Conservation (phyloP, 2,329 filamentous ascomycete species). For the Conoideocrella luteorostrata region DNA sequence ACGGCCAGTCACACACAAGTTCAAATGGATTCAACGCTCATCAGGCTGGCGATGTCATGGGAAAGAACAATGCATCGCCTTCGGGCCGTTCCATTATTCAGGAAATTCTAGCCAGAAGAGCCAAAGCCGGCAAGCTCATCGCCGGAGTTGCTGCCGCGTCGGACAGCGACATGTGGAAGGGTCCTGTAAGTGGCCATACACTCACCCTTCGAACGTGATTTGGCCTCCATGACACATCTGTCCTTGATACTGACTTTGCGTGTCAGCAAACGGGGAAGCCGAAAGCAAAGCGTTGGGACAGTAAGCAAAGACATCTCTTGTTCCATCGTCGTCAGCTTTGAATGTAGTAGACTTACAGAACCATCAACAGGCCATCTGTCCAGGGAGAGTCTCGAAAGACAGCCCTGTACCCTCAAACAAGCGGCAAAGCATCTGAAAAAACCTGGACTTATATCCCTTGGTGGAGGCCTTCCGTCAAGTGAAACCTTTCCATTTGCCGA, state of each 20-base stretch:
- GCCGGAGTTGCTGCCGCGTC: slow-evolving; percentile 71
- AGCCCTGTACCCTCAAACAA: slow-evolving; percentile 71
- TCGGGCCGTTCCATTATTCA: slow-evolving; percentile 20
- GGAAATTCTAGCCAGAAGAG: slow-evolving; percentile 38
- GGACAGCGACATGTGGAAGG: slow-evolving; percentile 79
- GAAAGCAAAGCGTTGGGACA: slow-evolving; percentile 75
- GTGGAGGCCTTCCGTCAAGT: slow-evolving; percentile 80
- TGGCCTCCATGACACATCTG: too few relatives aligned
- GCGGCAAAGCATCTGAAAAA: slow-evolving; percentile 74
- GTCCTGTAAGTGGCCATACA: slow-evolving; percentile 43
- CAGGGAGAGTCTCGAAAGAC: slow-evolving; percentile 51
- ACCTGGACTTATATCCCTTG: slow-evolving; percentile 83
- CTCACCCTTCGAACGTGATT: too few relatives aligned
- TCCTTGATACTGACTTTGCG: not conserved
- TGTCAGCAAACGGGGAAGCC: slow-evolving; percentile 50
- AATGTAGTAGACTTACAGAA: not conserved
- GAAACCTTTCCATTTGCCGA: slow-evolving; percentile 90
- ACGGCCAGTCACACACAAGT: slow-evolving; percentile 10
- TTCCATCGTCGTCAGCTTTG: not conserved
- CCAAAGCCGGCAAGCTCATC: slow-evolving; percentile 64
- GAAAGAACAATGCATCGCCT: slow-evolving; percentile 4
- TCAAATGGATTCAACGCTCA: slow-evolving; percentile 17
- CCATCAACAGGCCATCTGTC: slow-evolving; percentile 47
- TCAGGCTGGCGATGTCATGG: too few relatives aligned
- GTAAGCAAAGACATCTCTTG: slow-evolving; percentile 45